These are phyloP conservation scores for Saccharomyces hybrid DNA, from an alignment of 1,139 yeast genomes.

Conservation along the genomic window DNA sequence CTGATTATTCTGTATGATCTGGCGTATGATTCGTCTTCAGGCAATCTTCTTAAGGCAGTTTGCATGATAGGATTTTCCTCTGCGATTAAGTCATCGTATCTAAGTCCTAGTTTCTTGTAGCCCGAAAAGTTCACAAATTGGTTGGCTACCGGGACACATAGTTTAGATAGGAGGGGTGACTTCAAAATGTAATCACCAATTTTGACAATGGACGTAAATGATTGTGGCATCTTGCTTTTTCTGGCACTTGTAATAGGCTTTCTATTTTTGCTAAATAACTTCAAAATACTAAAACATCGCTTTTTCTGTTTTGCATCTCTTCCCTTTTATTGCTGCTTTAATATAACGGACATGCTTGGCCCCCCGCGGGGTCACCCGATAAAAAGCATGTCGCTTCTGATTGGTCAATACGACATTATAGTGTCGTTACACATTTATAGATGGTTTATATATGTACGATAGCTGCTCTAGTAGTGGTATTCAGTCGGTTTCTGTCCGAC, in stretches of 20 bases:
- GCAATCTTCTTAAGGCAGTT: slow-evolving; percentile 82
- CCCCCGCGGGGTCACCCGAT: background rate
- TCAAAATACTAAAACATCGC: too few relatives aligned
- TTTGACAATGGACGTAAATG: slow-evolving; percentile 77
- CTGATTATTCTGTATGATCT: slow-evolving; percentile 88
- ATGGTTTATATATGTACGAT: background rate
- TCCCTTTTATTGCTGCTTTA: background rate
- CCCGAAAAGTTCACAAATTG: slow-evolving; percentile 70
- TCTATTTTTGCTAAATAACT: background rate
- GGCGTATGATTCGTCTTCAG: slow-evolving; percentile 75
- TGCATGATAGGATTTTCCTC: slow-evolving; percentile 87
- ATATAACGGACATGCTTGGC: background rate
- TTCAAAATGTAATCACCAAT: slow-evolving; percentile 74
- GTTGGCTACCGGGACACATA: slow-evolving; percentile 74
- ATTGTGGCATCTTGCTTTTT: slow-evolving; percentile 31
- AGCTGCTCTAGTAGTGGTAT: slow-evolving; percentile 35
- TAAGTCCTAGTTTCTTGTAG: slow-evolving; percentile 88
- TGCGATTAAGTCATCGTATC: slow-evolving; percentile 74
- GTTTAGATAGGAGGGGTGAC: slow-evolving; percentile 67
- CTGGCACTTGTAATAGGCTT: background rate
- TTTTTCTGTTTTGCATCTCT: background rate
- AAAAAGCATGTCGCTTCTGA: slow-evolving; percentile 2
- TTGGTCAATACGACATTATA: slow-evolving; percentile 1
- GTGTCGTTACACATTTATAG: background rate
- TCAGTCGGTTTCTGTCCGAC: slow-evolving; percentile 38